Evolutionary conservation across 345 rosid genomes (phyloP), one percentile per base, ranked within the genome.

Genomic region (Lumnitzera racemosa): DNA sequence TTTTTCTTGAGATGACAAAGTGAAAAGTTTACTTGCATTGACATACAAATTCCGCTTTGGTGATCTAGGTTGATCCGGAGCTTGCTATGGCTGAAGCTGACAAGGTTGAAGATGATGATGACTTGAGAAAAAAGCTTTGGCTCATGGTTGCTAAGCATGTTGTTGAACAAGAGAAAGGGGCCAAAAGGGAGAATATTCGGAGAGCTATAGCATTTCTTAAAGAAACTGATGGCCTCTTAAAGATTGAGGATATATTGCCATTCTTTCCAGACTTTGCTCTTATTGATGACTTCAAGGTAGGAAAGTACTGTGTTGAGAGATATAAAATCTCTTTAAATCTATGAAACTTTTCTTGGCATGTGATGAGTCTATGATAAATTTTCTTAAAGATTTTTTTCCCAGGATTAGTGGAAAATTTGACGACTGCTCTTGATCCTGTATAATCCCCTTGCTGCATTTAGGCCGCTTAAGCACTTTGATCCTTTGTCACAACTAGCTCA

Each of bases 71-170:
- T 67, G 99, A 94, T 52, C 85, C 96, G 15, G 99, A 94, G 76
- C 96, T 94, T 54, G 97, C 96, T 64, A 94, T 94, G 99, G 95
- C 96, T 66, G 99, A 94, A 78, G 99, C 97, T 56, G 97, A 94
- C 77, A 94, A 88, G 79, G 99, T 90, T 72, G 99, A 90, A 81
- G 99, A 94, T 72, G 99, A 94, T 65, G 97, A 90, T 78, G 99
- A 94, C 70, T 73, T 94, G 79, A 88, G 99, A 66, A 94, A 90
- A 80, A 94, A 94, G 80, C 87, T 94, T 55, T 90, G 99, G 96
- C 89, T 94, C 15, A 94, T 94, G 99, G 80, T 94, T 76, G 97
- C 99, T 57, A 94, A 88, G 80, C 99, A 94, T 78, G 96, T 90
- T 46, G 72, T 94, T 61, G 79, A 83, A 69, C 99, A 90, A 79